These are phyloP conservation scores for Pseudotulostoma volvatum DNA, from an alignment of 495 filamentous ascomycete genomes.

Conservation along the genomic window DNA sequence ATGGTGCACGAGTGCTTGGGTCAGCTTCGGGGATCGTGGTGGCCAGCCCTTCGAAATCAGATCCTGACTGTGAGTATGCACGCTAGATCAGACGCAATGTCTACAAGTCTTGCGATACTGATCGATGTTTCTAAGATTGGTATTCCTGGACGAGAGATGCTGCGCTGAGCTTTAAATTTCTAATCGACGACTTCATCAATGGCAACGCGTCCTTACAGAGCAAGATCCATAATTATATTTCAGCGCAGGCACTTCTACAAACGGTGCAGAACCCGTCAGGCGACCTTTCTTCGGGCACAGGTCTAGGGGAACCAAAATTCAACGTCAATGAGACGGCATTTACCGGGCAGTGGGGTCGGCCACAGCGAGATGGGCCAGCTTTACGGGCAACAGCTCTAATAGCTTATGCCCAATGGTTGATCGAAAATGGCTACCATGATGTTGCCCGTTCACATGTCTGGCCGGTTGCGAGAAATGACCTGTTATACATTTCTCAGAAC, in stretches of 20 bases:
- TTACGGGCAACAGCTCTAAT: constrained; percentile 48
- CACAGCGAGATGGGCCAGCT: constrained; percentile 56
- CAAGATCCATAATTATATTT: constrained; percentile 40
- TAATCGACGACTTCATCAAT: constrained; percentile 40
- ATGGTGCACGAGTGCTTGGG: constrained; percentile 27
- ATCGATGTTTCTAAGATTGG: no score
- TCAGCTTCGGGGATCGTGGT: constrained; percentile 36
- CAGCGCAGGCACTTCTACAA: constrained; percentile 43
- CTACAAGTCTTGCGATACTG: no score
- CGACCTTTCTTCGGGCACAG: constrained; percentile 28
- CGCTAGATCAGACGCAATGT: no score
- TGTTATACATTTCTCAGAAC: constrained; percentile 53
- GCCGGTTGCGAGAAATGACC: constrained; percentile 49
- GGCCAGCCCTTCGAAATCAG: constrained; percentile 36
- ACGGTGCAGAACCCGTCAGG: constrained; percentile 45
- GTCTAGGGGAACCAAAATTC: constrained; percentile 32
- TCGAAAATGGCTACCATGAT: constrained; percentile 18
- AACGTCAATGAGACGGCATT: constrained; percentile 41
- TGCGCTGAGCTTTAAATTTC: constrained; percentile 42
- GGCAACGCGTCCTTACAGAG: constrained; percentile 36
- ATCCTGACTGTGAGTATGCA: constrained; percentile 40
- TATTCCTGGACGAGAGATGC: constrained; percentile 63
- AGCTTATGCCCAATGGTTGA: constrained; percentile 21
- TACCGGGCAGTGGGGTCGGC: constrained; percentile 51
- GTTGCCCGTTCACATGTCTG: constrained; percentile 28